Evolutionary conservation across 2,329 filamentous ascomycete species (phyloP).

Genomic region (Westerdykella sp.): DNA sequence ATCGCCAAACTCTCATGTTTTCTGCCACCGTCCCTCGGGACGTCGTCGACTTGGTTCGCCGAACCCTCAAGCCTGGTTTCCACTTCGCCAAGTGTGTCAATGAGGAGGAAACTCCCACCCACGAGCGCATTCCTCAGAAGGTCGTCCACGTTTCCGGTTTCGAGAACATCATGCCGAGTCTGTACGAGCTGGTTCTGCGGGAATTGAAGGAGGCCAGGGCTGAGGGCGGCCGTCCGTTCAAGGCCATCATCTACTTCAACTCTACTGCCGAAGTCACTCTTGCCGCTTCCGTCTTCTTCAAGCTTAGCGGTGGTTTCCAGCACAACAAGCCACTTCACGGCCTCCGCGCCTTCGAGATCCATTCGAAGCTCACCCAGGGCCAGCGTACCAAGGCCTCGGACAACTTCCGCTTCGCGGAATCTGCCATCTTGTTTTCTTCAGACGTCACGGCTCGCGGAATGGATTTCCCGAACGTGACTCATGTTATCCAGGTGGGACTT

Average conservation of each 20-base stretch:
- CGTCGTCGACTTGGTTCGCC: slow-evolving; percentile 71
- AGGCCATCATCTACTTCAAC: slow-evolving; percentile 91
- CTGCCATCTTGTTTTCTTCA: slow-evolving; percentile 49
- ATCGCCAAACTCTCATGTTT: slow-evolving; percentile 88
- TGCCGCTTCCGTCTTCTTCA: slow-evolving; percentile 53
- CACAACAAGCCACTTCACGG: slow-evolving; percentile 25
- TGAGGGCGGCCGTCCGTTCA: slow-evolving; percentile 61
- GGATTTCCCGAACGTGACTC: slow-evolving; percentile 49
- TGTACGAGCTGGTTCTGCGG: slow-evolving; percentile 68
- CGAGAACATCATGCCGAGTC: slow-evolving; percentile 67
- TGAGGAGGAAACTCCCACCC: slow-evolving; percentile 76
- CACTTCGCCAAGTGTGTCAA: slow-evolving; percentile 86
- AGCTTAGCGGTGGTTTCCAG: slow-evolving; percentile 38
- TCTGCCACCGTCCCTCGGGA: slow-evolving; percentile 85
- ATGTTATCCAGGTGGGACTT: slow-evolving; percentile 48
- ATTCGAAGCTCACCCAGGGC: slow-evolving; percentile 67
- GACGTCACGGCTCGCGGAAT: slow-evolving; percentile 49
- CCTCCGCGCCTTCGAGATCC: slow-evolving; percentile 56
- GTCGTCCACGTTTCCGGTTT: slow-evolving; percentile 61
- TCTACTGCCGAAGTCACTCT: slow-evolving; percentile 68
- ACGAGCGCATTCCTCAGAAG: slow-evolving; percentile 76
- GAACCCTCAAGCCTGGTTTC: slow-evolving; percentile 75
- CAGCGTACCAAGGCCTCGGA: slow-evolving; percentile 66
- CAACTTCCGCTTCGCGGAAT: slow-evolving; percentile 58
- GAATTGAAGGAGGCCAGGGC: slow-evolving; percentile 46